Conservation (phyloP, 2,329 filamentous ascomycete genomes). For the Lecanicillium sp. region DNA sequence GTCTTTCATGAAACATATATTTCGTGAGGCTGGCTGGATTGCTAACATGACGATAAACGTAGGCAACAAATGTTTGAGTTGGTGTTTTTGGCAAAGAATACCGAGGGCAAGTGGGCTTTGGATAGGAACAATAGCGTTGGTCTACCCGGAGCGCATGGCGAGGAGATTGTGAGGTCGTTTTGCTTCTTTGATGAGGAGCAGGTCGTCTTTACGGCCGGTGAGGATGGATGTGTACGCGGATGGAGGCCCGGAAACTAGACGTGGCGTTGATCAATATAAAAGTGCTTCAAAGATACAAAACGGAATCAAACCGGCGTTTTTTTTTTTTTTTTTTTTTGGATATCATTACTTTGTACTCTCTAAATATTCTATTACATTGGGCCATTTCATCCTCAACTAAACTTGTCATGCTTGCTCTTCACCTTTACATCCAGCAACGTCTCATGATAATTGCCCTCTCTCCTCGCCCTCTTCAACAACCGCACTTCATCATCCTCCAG, state of each 20-base stretch:
- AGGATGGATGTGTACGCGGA: constrained; percentile 49
- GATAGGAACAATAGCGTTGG: constrained; percentile 47
- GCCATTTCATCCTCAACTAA: no score
- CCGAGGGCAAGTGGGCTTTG: constrained; percentile 40
- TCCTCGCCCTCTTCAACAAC: constrained; percentile 70
- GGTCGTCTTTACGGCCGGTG: constrained; percentile 49
- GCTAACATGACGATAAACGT: no score
- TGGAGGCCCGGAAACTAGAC: constrained; percentile 34
- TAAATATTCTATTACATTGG: no score
- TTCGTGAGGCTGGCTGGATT: no score
- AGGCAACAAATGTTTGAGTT: constrained; percentile 52
- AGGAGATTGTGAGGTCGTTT: constrained; percentile 55
- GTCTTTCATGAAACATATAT: constrained; percentile 24
- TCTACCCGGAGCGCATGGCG: constrained; percentile 54
- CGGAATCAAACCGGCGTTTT: background rate
- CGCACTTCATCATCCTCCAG: constrained; percentile 82
- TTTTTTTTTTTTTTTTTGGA: background rate
- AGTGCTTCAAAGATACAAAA: constrained; percentile 10
- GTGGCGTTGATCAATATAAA: no score
- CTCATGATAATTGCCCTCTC: constrained; percentile 87
- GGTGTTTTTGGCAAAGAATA: constrained; percentile 46
- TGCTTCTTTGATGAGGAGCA: constrained; percentile 55
- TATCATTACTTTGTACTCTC: constrained; percentile 2
- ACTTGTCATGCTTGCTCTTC: constrained; percentile 92
- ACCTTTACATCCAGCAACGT: constrained; percentile 77